phyloP scores from a whole-genome alignment of 2,329 filamentous ascomycete genomes.

The Claviceps arundinis region DNA sequence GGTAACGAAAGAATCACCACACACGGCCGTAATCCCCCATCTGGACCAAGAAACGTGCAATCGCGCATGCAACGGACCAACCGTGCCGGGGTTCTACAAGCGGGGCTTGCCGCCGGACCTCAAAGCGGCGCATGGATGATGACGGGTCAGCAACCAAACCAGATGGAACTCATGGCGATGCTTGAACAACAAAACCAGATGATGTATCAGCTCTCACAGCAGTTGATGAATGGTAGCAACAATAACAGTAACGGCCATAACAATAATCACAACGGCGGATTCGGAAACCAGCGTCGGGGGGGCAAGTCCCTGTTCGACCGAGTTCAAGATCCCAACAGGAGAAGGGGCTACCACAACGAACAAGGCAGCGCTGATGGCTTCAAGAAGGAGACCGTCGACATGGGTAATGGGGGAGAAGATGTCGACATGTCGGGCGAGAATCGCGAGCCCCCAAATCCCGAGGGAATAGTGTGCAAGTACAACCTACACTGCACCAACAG shows the following conservation, averaged over 20 bases:
- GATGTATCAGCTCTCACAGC: constrained; percentile 63
- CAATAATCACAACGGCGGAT: constrained; percentile 12
- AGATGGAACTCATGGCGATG: constrained; percentile 55
- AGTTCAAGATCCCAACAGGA: constrained; percentile 38
- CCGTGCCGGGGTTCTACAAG: constrained; percentile 34
- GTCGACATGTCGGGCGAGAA: constrained; percentile 45
- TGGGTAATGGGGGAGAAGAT: constrained; percentile 36
- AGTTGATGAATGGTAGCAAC: constrained; percentile 42
- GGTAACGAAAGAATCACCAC: constrained; percentile 72
- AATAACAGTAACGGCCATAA: constrained; percentile 16
- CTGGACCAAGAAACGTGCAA: constrained; percentile 51
- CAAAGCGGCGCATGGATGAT: constrained; percentile 34
- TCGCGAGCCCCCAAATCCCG: constrained; percentile 42
- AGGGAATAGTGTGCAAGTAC: constrained; percentile 71
- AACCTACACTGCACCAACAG: constrained; percentile 79
- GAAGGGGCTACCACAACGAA: constrained; percentile 29
- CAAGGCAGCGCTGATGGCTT: constrained; percentile 20
- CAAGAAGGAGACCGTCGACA: constrained; percentile 18
- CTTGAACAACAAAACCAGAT: constrained; percentile 79
- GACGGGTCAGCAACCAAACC: constrained; percentile 31
- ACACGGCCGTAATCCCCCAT: constrained; percentile 56
- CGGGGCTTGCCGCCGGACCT: constrained; percentile 29
- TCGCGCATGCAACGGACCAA: constrained; percentile 33
- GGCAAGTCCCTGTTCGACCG: constrained; percentile 63
- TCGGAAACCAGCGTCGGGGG: constrained; percentile 20